These are phyloP conservation scores for Cryptosporidium sp. DNA, from an alignment of 169 alveolate genomes.

Conservation along the genomic window DNA sequence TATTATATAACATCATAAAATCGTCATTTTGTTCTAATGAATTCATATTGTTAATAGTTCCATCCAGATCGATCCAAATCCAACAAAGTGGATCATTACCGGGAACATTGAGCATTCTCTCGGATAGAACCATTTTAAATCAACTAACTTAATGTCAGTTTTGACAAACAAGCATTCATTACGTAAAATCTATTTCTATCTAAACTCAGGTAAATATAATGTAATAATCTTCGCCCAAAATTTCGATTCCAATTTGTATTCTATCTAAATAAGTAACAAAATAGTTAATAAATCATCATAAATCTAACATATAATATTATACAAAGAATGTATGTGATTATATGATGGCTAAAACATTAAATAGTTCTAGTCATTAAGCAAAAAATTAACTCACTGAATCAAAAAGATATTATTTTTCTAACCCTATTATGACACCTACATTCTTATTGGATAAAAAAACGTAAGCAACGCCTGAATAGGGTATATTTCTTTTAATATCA, in stretches of 20 bases:
- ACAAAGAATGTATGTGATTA: constrained; percentile 14
- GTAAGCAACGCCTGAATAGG: constrained; percentile 76
- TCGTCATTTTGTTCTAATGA: not conserved
- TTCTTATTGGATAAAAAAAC: constrained; percentile 7
- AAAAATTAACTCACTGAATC: constrained; percentile 2
- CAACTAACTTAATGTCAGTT: not conserved
- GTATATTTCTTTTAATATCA: not conserved
- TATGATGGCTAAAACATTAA: not conserved
- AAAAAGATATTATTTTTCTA: not conserved
- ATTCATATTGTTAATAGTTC: not conserved
- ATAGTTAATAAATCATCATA: not conserved
- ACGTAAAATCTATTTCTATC: not conserved
- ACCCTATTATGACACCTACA: constrained; percentile 76
- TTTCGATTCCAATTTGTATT: not conserved
- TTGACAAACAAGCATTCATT: not conserved
- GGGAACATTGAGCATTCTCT: not conserved
- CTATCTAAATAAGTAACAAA: not conserved
- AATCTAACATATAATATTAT: not conserved
- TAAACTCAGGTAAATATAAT: not conserved
- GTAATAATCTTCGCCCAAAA: not conserved
- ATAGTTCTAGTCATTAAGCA: not conserved
- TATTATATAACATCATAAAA: not conserved
- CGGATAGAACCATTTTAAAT: not conserved
- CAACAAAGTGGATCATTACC: constrained; percentile 66
- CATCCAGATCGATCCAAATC: constrained; percentile 25